Evolutionary conservation across 164 flowering plant species (phyloP), one percentile per base, ranked within the genome.

Genomic region (Hamamelis virginiana): DNA sequence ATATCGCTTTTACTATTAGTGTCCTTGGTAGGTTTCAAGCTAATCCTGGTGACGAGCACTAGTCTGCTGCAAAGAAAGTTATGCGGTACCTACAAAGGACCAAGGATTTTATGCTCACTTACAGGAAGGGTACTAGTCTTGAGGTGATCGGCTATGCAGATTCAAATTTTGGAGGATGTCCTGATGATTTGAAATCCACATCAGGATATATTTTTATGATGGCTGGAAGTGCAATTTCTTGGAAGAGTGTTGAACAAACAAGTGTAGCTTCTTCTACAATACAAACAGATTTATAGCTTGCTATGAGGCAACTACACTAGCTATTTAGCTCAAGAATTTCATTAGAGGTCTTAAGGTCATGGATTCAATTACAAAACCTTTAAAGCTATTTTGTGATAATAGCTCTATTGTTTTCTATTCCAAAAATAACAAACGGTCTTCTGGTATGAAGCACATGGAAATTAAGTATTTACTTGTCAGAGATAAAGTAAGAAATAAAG

Each of bases 171-270:
- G 27, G 33, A 1, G 43, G 43, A 3, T 27, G n/a, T 28, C 1
- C 1, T 15, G 43, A 59, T 26, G 38, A 26, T 1, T 22, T 3
- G n/a, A 59, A 59, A 16, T 59, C 38, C 1, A 27, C 43, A 13
- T 26, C 19, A 1, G 62, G 62, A 12, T 59, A 59, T 27, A 27
- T 59, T 14, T 59, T 59, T 59, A 26, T 59, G 43, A 2, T 59
- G n/a, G 62, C 62, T 12, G 43, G 43, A 11, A 19, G 62, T 12
- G 62, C 27, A 12, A 59, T 59, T 12, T 59, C 62, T 59, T 59
- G 62, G 62, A 59, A 59, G 43, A 27, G 41, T 59, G n/a, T 23
- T n/a, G 27, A 46, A 14, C 50, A 46, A 46, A 46, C 50, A 0
- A 46, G 50, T 1, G 50, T 46, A 3, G 16, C 15, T 46, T 8